Percentiles rank a stretch among this genome's conserved stretches.
These are phyloP conservation scores for Globisporangium canariense DNA, from an alignment of 352 stramenopile genomes.

Conservation along the genomic window DNA sequence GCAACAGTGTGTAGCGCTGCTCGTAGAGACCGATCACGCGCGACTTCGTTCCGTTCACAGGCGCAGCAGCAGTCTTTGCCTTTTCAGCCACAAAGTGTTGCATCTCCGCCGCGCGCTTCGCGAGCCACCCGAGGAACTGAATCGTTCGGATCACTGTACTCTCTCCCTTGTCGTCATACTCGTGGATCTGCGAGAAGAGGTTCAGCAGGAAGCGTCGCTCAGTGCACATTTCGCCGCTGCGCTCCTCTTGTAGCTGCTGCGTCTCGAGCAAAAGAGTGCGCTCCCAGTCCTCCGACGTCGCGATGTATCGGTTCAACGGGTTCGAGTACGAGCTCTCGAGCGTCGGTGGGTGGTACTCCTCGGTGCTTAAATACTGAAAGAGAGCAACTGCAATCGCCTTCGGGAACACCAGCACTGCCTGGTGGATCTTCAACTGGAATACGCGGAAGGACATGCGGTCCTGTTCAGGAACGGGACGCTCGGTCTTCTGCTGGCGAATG, in stretches of 20 bases:
- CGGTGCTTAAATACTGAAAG: constrained; percentile 76
- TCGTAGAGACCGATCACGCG: constrained; percentile 22
- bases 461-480: constrained; percentile 77
- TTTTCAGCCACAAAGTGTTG: constrained; percentile 47
- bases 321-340: constrained; percentile 50
- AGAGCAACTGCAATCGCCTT: constrained; percentile 56
- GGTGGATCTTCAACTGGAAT: constrained; percentile 84
- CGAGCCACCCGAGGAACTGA: constrained; percentile 78
- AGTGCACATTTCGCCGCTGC: constrained; percentile 64
- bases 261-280: constrained; percentile 53
- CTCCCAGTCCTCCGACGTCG: constrained; percentile 50
- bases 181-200: constrained; percentile 80
- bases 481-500: constrained; percentile 81
- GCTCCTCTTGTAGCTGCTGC: constrained; percentile 57
- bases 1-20: constrained; percentile 62
- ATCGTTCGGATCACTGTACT: constrained; percentile 82
- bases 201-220: constrained; percentile 80
- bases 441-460: constrained; percentile 85
- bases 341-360: constrained; percentile 57
- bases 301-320: constrained; percentile 47
- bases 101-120: constrained; percentile 60
- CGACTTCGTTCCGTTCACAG: constrained; percentile 16
- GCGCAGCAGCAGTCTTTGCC: neutral
- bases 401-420: constrained; percentile 69
- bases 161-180: constrained; percentile 87